Conservation (phyloP, 2,329 filamentous ascomycete species). For the Arthroderma uncinatum region DNA sequence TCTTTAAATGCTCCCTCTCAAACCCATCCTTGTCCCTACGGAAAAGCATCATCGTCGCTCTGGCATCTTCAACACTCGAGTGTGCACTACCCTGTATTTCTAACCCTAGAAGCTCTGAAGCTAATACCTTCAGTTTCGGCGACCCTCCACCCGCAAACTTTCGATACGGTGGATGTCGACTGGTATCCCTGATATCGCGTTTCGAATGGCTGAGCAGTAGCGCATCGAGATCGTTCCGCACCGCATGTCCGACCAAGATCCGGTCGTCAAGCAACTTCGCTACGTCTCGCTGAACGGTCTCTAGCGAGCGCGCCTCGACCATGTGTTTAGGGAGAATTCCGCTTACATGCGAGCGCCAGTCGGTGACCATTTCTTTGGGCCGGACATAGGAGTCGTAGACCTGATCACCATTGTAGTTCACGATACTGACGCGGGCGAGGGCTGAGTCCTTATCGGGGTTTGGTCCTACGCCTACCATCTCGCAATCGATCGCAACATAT, state of each 20-base stretch:
- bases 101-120: constrained; percentile 46
- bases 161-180: constrained; percentile 62
- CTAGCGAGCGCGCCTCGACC: constrained; percentile 56
- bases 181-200: constrained; percentile 73
- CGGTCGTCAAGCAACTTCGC: constrained; percentile 56
- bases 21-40: constrained; percentile 72
- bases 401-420: constrained; percentile 87
- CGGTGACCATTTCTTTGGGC: constrained; percentile 65
- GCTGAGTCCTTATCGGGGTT: constrained; percentile 56
- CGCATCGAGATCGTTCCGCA: constrained; percentile 64
- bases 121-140: constrained; percentile 46
- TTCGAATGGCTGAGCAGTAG: constrained; percentile 68
- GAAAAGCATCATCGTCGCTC: constrained; percentile 83
- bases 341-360: constrained; percentile 81
- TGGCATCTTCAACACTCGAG: constrained; percentile 62
- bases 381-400: constrained; percentile 89
- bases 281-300: constrained; percentile 64
- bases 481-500: constrained; percentile 88
- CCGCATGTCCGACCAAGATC: constrained; percentile 71
- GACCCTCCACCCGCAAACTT: constrained; percentile 43
- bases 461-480: constrained; percentile 80
- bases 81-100: constrained; percentile 51
- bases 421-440: constrained; percentile 75
- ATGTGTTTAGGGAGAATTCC: constrained; percentile 69
- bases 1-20: constrained; percentile 65